phyloP scores from a whole-genome alignment of 2,329 filamentous ascomycete genomes.

The Fusarium abutilonis region DNA sequence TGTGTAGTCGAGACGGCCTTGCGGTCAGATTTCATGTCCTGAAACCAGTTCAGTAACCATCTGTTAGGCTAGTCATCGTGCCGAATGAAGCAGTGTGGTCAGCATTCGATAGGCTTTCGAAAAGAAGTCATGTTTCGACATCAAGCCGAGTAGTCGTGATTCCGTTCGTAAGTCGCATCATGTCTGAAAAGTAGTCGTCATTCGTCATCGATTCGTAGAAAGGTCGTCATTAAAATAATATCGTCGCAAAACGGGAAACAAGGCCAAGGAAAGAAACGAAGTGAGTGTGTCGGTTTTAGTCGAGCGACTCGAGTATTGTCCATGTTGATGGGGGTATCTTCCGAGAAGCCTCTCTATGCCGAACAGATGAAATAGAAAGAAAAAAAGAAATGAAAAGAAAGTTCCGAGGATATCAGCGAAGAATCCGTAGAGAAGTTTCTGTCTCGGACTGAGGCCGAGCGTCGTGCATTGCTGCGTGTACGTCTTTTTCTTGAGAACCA shows the following conservation, averaged over 20 bases:
- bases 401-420: conserved; percentile 47
- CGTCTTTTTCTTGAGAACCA: conserved; percentile 62
- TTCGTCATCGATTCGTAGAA: conserved; percentile 52
- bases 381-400: conserved; percentile 37
- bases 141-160: conserved; percentile 48
- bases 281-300: conserved; percentile 48
- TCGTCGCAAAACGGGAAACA: conserved; percentile 56
- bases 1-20: conserved; percentile 48
- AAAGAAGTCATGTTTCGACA: conserved; percentile 46
- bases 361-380: conserved; percentile 38
- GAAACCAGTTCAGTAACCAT: conserved; percentile 45
- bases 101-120: conserved; percentile 45
- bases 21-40: conserved; percentile 33
- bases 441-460: conserved; percentile 61
- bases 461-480: conserved; percentile 72
- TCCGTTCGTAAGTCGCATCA: conserved; percentile 49
- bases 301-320: conserved; percentile 22
- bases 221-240: conserved; percentile 56
- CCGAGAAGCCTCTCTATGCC: conserved; percentile 46
- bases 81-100: conserved; percentile 45
- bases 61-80: conserved; percentile 40
- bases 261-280: conserved; percentile 52
- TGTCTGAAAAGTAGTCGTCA: conserved; percentile 48
- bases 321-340: conserved; percentile 35
- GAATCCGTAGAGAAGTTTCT: conserved; percentile 56